Conservation (phyloP, 208 protist species). For the Leishmania arabica region DNA sequence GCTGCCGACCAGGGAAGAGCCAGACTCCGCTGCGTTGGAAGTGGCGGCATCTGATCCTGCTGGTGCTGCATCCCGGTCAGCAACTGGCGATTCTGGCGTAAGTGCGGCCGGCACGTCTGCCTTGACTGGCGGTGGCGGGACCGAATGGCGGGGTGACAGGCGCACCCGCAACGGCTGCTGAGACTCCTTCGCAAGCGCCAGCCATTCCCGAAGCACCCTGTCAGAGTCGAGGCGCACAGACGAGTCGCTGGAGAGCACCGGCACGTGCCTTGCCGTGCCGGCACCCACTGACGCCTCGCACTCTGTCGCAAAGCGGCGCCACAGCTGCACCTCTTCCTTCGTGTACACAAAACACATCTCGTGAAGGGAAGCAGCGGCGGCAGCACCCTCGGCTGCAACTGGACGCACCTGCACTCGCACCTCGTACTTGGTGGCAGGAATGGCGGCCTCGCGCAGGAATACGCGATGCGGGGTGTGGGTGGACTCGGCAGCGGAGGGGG, state of each 20-base stretch:
- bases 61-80: neutral
- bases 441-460: conserved; percentile 1
- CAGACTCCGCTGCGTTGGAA: neutral
- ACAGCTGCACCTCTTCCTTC: conserved; percentile 32
- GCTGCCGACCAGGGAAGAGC: neutral
- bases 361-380: neutral
- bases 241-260: conserved; percentile 36
- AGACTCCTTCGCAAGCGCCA: conserved; percentile 47
- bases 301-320: conserved; percentile 24
- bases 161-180: conserved; percentile 33
- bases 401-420: conserved; percentile 19
- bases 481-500: neutral
- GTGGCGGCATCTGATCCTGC: neutral
- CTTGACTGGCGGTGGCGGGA: conserved; percentile 11
- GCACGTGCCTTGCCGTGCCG: neutral
- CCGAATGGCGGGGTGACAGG: neutral
- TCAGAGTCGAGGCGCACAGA: conserved; percentile 25
- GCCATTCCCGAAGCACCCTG: conserved; percentile 43
- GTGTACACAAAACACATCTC: conserved; percentile 37
- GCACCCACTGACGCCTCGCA: conserved; percentile 12
- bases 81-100: neutral
- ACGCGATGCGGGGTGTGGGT: conserved; percentile 4
- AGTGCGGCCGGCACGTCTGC: conserved; percentile 2
- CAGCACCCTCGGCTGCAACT: neutral
- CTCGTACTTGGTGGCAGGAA: conserved; percentile 3